Conservation (phyloP, 768 basidiomycete genomes). For the Boletus rex-veris region DNA sequence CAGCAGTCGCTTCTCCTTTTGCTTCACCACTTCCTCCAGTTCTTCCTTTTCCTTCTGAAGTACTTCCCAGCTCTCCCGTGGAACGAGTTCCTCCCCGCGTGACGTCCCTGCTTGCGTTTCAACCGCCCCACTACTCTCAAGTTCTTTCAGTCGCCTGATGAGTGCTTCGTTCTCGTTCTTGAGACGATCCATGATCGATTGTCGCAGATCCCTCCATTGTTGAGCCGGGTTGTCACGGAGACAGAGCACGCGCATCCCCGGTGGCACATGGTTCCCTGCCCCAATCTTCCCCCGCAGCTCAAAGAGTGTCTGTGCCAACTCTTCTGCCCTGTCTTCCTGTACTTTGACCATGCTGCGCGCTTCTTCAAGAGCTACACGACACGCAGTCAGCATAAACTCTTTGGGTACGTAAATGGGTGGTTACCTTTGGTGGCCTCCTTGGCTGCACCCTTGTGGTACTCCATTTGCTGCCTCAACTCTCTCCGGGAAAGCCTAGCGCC, state of each 20-base stretch:
- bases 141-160: slow-evolving; percentile 57
- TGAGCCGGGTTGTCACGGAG: slow-evolving; percentile 80
- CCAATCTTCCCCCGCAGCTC: slow-evolving; percentile 76
- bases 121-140: slow-evolving; percentile 44
- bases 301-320: slow-evolving; percentile 75
- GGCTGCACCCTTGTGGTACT: slow-evolving; percentile 36
- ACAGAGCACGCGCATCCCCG: slow-evolving; percentile 63
- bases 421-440: slow-evolving; percentile 42
- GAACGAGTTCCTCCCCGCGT: slow-evolving; percentile 45
- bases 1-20: slow-evolving; percentile 79
- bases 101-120: slow-evolving; percentile 17
- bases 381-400: not conserved
- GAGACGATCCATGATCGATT: slow-evolving; percentile 70
- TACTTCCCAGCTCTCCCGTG: slow-evolving; percentile 76
- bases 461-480: slow-evolving; percentile 40
- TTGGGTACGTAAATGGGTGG: not conserved
- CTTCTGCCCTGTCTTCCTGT: slow-evolving; percentile 55
- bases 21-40: slow-evolving; percentile 57
- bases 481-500: slow-evolving; percentile 29
- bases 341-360: slow-evolving; percentile 34
- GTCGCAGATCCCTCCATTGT: slow-evolving; percentile 72
- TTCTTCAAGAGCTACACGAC: slow-evolving; percentile 42
- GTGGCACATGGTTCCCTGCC: slow-evolving; percentile 71
- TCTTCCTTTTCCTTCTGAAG: slow-evolving; percentile 66
- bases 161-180: slow-evolving; percentile 83